Evolutionary conservation across 1,139 yeast species (phyloP), one percentile per base, ranked within the genome.

Genomic region (Suhomyces yuchorum): DNA sequence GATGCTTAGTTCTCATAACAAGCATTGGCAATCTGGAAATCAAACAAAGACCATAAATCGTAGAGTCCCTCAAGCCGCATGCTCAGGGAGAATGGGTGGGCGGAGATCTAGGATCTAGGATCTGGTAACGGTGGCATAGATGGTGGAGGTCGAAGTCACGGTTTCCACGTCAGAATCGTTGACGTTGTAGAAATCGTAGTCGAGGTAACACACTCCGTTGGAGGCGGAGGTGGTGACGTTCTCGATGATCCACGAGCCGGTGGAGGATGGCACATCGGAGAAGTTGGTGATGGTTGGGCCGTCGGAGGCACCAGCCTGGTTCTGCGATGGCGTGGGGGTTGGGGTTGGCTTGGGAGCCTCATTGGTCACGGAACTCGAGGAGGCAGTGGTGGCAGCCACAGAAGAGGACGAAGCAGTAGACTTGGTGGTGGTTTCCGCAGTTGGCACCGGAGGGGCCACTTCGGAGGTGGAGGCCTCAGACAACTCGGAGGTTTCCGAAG

Each of bases 131-230:
- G 80, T 75, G 9, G 67, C 57, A 53, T 63, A 66, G 33, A 73
- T 56, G 17, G 78, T 73, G 23, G 74, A 65, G 6, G 78, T 73
- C 35, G 70, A 61, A 3, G 75, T 71, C 34, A 63, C 57, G 12
- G 77, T 71, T 34, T 50, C 56, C 36, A 61, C 68, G 18, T 64
- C 67, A 41, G 59, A 60, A 20, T 59, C 73, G 14, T 65, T 57
- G 49, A 63, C 68, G 41, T 56, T 67, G 57, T 75, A 73, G 60
- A 73, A 75, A 56, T 74, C 78, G 57, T 72, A 75, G 56, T 75
- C 68, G 22, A 75, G 74, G 40, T 66, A 56, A 55, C 80, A 75
- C 19, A 72, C 71, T 44, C 69, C 69, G 46, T 59, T 63, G 5
- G 73, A 61, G 8, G 65, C 59, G 34, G 67, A 58, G 19, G 80